Conservation (phyloP, 148 eudicot genomes). For the Linanthus parryae region DNA sequence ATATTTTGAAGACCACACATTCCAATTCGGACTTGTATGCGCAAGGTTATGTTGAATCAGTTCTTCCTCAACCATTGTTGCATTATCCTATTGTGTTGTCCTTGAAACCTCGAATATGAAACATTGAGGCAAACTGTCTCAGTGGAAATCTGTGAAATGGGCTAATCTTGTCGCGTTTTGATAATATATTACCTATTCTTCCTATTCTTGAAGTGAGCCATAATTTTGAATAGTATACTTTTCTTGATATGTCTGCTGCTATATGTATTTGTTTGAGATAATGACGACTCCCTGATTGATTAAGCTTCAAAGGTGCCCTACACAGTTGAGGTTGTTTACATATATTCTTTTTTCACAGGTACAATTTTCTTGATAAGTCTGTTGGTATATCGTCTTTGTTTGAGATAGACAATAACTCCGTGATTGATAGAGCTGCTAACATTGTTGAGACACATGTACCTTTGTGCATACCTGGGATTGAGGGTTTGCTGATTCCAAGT, state of each 20-base stretch:
- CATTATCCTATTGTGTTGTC: no score
- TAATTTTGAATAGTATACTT: no score
- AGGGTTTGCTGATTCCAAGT: slow-evolving; percentile 69
- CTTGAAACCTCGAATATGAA: not conserved
- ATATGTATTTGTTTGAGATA: no score
- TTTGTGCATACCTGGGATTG: slow-evolving; percentile 63
- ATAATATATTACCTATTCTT: no score
- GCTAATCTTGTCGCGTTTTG: no score
- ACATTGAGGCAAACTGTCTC: not conserved
- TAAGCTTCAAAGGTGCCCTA: not conserved
- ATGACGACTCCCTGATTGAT: no score
- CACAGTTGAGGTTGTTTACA: not conserved
- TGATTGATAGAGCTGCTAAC: slow-evolving; percentile 43
- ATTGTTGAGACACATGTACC: slow-evolving; percentile 55
- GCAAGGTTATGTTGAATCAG: no score
- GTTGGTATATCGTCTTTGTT: slow-evolving; percentile 71
- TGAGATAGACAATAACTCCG: slow-evolving; percentile 42
- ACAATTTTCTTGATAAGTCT: slow-evolving; percentile 81
- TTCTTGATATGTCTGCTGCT: no score
- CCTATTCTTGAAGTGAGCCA: no score
- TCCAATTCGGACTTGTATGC: no score
- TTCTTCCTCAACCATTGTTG: no score
- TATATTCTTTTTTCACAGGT: slow-evolving; percentile 38
- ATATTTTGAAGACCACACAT: no score
- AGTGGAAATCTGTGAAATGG: not conserved